Evolutionary conservation across 2,329 filamentous ascomycete genomes (phyloP).

Genomic region (Hymenoscyphus linearis): DNA sequence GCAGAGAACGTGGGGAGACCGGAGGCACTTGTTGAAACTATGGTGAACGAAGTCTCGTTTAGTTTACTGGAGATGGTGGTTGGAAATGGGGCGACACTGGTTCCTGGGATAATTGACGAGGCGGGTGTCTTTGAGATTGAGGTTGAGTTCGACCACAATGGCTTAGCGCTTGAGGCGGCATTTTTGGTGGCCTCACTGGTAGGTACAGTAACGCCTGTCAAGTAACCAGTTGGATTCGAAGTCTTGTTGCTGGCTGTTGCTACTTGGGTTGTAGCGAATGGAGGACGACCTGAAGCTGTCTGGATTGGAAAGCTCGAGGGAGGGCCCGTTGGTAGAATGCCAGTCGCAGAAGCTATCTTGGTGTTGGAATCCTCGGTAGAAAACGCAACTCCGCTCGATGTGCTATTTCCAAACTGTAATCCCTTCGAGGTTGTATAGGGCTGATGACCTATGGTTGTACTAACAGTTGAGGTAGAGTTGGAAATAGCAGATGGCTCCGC

Average conservation of each 20-base stretch:
- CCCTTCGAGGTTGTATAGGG: neutral
- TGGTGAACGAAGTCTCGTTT: neutral
- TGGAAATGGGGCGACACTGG: neutral
- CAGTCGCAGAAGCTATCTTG: neutral
- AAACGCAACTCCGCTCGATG: neutral
- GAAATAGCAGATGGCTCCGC: neutral
- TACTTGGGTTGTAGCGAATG: neutral
- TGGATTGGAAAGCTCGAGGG: neutral
- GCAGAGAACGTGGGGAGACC: neutral
- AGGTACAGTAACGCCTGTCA: neutral
- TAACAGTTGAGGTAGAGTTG: neutral
- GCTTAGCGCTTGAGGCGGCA: neutral
- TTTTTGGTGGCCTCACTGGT: neutral
- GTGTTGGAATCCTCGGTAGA: neutral
- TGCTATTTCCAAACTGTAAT: neutral
- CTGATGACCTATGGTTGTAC: neutral
- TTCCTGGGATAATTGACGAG: neutral
- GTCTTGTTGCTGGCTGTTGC: neutral
- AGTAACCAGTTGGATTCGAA: neutral
- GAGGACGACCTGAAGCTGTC: neutral
- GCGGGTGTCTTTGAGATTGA: neutral
- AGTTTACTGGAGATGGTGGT: neutral
- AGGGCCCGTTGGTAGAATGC: neutral
- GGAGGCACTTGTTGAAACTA: neutral
- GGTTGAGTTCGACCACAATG: neutral